A percentile compares a stretch with the other conserved stretches of the same genome.
Evolutionary conservation across 495 filamentous ascomycete species (phyloP).

Genomic region (Neurospora sp.): DNA sequence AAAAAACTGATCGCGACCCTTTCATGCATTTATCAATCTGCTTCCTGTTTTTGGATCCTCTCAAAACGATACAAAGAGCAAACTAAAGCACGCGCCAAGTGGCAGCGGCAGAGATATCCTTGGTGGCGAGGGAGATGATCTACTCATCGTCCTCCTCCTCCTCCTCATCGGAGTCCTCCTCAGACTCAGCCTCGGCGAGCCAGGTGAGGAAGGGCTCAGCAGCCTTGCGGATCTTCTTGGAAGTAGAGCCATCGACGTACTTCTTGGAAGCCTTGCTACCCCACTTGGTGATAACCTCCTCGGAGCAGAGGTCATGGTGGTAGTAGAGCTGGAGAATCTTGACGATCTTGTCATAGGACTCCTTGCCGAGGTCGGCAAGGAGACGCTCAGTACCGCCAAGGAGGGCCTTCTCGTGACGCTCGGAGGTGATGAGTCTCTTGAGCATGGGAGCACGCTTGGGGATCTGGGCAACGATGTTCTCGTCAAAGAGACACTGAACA

Average conservation of each 20-base stretch:
- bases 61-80: background rate
- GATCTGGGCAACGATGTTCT: slow-evolving; percentile 75
- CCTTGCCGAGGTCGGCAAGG: slow-evolving; percentile 54
- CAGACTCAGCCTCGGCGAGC: slow-evolving; percentile 79
- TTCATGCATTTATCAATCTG: background rate
- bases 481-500: slow-evolving; percentile 86
- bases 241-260: slow-evolving; percentile 80
- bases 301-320: slow-evolving; percentile 73
- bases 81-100: background rate
- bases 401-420: slow-evolving; percentile 91
- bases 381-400: slow-evolving; percentile 96
- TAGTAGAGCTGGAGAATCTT: slow-evolving; percentile 83
- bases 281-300: slow-evolving; percentile 86
- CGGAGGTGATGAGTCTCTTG: slow-evolving; percentile 82
- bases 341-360: slow-evolving; percentile 65
- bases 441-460: slow-evolving; percentile 70
- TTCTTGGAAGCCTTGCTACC: slow-evolving; percentile 93
- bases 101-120: background rate
- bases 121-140: slow-evolving; percentile 2
- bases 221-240: slow-evolving; percentile 92
- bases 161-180: slow-evolving; percentile 66
- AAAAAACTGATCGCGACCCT: background rate
- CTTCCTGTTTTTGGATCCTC: background rate
- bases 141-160: background rate
- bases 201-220: slow-evolving; percentile 89